Conservation (phyloP, 106 monocot species). For the Dendrobium chrysotoxum region DNA sequence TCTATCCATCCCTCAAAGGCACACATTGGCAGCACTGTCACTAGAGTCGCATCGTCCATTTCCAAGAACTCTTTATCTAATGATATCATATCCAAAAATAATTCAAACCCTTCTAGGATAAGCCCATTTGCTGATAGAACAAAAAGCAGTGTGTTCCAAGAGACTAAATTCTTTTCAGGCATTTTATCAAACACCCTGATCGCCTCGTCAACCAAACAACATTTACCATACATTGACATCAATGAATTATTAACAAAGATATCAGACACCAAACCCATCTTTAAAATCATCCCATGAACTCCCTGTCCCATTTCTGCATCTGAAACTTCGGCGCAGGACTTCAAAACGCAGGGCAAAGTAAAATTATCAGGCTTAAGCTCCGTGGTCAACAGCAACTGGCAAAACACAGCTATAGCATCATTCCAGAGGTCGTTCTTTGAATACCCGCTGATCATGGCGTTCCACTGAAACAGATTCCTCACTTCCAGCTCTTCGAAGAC, state of each 20-base stretch:
- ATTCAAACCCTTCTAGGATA: constrained; percentile 21
- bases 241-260: constrained; percentile 42
- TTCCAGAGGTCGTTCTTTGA: constrained; percentile 34
- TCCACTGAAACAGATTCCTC: constrained; percentile 54
- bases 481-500: constrained; percentile 30
- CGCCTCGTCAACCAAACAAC: constrained; percentile 30
- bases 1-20: constrained; percentile 39
- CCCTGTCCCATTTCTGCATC: constrained; percentile 13
- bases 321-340: constrained; percentile 36
- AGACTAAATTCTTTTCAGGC: not conserved
- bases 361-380: constrained; percentile 46
- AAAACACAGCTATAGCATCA: constrained; percentile 26
- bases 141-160: constrained; percentile 43
- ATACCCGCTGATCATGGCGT: constrained; percentile 51
- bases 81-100: constrained; percentile 29
- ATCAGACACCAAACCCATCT: constrained; percentile 32
- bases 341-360: constrained; percentile 57
- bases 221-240: constrained; percentile 54
- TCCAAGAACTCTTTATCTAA: constrained; percentile 3
- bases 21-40: constrained; percentile 49
- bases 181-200: not conserved
- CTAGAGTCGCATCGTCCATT: constrained; percentile 42
- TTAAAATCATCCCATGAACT: constrained; percentile 40
- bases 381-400: constrained; percentile 18
- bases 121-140: constrained; percentile 30